Base-by-base conservation (phyloP, 1,284 basidiomycete species). In the Ustilago sp. region DNA sequence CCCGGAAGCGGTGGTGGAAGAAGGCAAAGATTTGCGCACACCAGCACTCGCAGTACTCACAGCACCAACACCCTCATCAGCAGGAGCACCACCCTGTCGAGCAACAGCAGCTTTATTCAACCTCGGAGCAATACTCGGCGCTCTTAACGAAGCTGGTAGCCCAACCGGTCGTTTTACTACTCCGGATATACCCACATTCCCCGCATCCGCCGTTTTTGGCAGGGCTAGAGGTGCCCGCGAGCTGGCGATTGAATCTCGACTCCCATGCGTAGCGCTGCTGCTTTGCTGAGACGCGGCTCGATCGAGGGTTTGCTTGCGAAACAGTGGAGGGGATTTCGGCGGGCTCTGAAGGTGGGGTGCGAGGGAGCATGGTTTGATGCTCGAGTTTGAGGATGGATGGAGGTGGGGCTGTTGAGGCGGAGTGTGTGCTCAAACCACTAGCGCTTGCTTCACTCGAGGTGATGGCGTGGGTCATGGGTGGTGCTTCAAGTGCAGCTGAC, bases 281-380 rank as follows among this genome's bases (percentile, higher is more conserved):
- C 91, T 62, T 90, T 90, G 8, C 92, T 92, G 3, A 55, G 91
- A 43, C 93, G 91, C 0, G 94, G 94, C 31, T 90, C 88, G 68
- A 93, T 93, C 73, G 91, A 89, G 0, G 93, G 92, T 17, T 87
- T 84, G 4, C 38, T n/a, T 87, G 82, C 47, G 86, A n/a, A 83
- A 23, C 76, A 13, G 41, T 83, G 4, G 48, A 23, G 1, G 61
- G 70, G 28, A 66, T n/a, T 41, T 17, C 52, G 43, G 1, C 63
- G 47, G 3, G 69, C 65, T 48, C 60, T 67, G 65, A 63, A 63
- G 11, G 11, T 34, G 6, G 39, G 9, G 43, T 34, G 48, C 6
- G 41, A 36, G 5, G 47, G 54, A 2, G 64, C 47, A 13, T 43
- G 52, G 8, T 19, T 38, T 1, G 64, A 66, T 7, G 64, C 58